phyloP scores from a whole-genome alignment of 2,329 filamentous ascomycete species.

The Colletotrichum acutatum region DNA sequence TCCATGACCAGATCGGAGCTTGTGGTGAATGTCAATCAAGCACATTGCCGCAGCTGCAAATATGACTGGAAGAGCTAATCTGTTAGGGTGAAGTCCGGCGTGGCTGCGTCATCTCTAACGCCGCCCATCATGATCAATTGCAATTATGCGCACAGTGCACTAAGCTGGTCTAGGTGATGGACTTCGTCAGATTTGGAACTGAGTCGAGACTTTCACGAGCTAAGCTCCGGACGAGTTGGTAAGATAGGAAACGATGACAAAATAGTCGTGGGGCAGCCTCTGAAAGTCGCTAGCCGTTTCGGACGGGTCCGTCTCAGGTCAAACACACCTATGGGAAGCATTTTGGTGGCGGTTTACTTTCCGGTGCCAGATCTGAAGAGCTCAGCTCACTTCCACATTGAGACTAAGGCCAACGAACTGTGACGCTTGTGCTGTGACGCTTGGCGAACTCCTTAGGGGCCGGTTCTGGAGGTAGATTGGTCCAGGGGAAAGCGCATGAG shows the following conservation, averaged over 20 bases:
- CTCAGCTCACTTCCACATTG: neutral
- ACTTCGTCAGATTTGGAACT: neutral
- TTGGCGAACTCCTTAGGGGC: slow-evolving; percentile 22
- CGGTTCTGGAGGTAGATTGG: slow-evolving; percentile 2
- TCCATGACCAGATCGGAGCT: slow-evolving; percentile 19
- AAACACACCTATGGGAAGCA: slow-evolving; percentile 10
- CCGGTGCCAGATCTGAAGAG: slow-evolving; percentile 14
- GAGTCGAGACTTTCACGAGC: slow-evolving; percentile 10
- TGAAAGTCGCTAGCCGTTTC: slow-evolving; percentile 17
- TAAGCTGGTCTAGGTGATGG: neutral
- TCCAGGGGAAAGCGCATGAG: neutral
- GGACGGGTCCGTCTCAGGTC: slow-evolving; percentile 28
- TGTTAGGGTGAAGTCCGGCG: neutral
- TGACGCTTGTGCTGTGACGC: slow-evolving; percentile 12
- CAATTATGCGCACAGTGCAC: slow-evolving; percentile 3
- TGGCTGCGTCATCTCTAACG: slow-evolving; percentile 4
- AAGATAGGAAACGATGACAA: slow-evolving; percentile 11
- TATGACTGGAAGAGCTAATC: slow-evolving; percentile 9
- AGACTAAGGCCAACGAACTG: slow-evolving; percentile 10
- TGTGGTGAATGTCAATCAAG: neutral
- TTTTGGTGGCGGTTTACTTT: slow-evolving; percentile 6
- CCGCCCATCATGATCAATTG: slow-evolving; percentile 2
- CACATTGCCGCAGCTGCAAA: neutral
- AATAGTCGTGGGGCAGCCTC: slow-evolving; percentile 6
- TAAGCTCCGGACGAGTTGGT: neutral